These are phyloP conservation scores for Colletotrichum falcatum DNA, from an alignment of 2,329 filamentous ascomycete species.

Conservation along the genomic window DNA sequence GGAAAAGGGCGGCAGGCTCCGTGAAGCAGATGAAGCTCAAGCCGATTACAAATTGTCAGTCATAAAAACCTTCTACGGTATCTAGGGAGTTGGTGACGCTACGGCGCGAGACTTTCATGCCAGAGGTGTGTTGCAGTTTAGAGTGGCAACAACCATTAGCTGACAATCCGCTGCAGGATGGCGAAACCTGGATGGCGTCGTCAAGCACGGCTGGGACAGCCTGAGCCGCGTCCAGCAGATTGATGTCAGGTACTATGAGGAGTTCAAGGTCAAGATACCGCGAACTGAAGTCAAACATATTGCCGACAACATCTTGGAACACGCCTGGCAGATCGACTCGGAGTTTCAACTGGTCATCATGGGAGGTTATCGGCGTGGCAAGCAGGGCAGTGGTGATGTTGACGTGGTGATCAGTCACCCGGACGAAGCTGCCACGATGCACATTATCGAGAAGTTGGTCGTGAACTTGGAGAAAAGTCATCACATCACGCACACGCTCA, in stretches of 20 bases:
- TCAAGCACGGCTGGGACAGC: constrained; percentile 82
- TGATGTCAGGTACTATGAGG: constrained; percentile 92
- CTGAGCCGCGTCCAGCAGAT: constrained; percentile 90
- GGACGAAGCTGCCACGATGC: constrained; percentile 73
- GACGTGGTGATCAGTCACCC: constrained; percentile 88
- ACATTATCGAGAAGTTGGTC: constrained; percentile 81
- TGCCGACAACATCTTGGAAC: constrained; percentile 68
- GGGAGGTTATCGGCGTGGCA: constrained; percentile 86
- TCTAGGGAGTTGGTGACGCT: constrained; percentile 91
- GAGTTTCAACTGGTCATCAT: constrained; percentile 73
- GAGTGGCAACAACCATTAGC: background rate
- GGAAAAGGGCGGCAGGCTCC: constrained; percentile 68
- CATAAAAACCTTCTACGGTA: constrained; percentile 80
- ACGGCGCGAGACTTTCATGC: constrained; percentile 86
- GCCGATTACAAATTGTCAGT: constrained; percentile 72
- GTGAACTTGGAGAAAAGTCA: constrained; percentile 73
- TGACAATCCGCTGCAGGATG: constrained; percentile 63
- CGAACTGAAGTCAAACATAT: constrained; percentile 80
- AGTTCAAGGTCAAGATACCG: constrained; percentile 79
- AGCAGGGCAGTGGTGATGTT: constrained; percentile 80
- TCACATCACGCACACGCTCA: constrained; percentile 86
- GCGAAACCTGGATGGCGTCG: constrained; percentile 86
- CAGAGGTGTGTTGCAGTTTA: constrained; percentile 55
- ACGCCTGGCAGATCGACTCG: constrained; percentile 73
- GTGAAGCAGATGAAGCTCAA: constrained; percentile 73